Percentiles rank a stretch among this genome's conserved stretches.
Conservation (phyloP, 331 rosid species). For the Erythrophleum ivorense region DNA sequence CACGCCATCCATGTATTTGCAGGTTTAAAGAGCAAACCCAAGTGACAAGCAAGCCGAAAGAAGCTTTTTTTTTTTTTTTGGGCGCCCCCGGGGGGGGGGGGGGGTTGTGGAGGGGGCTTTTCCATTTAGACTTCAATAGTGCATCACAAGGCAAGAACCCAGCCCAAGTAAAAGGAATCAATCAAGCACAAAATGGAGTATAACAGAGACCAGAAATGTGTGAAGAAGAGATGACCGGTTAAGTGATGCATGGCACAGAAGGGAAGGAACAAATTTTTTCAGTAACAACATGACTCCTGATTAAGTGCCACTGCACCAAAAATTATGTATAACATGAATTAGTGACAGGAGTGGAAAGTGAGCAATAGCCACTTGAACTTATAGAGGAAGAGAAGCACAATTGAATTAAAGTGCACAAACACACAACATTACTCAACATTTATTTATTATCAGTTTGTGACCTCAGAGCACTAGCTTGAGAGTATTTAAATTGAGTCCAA, state of each 20-base stretch:
- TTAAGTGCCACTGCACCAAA: not conserved
- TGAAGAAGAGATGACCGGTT: conserved; percentile 6
- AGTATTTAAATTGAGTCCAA: not conserved
- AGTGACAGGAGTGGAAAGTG: not conserved
- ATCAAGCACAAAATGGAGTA: not conserved
- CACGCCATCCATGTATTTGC: not conserved
- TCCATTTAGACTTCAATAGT: not conserved
- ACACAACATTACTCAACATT: not conserved
- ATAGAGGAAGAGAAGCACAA: not conserved
- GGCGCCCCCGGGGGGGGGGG: no score
- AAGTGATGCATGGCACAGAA: conserved; percentile 1
- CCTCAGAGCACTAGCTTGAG: not conserved
- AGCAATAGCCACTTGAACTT: conserved; percentile 4
- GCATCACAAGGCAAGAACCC: not conserved
- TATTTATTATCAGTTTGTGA: not conserved
- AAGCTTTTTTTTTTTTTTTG: no score
- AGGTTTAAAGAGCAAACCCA: not conserved
- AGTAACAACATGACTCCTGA: not conserved
- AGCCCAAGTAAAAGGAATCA: not conserved
- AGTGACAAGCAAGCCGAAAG: not conserved
- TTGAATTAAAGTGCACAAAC: not conserved
- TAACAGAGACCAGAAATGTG: not conserved
- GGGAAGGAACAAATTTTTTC: not conserved
- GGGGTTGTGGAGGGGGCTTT: no score
- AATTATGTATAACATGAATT: not conserved